phyloP scores from a whole-genome alignment of 495 filamentous ascomycete species.

The Cryomyces antarcticus region DNA sequence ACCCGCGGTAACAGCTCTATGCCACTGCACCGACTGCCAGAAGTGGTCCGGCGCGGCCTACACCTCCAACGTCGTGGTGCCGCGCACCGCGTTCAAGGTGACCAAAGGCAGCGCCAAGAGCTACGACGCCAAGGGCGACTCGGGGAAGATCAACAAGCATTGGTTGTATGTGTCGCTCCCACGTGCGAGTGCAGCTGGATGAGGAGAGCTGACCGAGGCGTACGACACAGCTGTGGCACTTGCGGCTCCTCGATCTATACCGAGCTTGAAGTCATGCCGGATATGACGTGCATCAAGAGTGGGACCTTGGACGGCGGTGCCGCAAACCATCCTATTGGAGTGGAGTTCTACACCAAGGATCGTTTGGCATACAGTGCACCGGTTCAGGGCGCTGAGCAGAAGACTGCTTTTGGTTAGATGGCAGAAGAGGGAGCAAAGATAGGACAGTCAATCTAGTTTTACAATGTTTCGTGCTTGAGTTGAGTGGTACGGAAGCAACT shows the following conservation, averaged over 20 bases:
- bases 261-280: conserved; percentile 27
- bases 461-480: too few species aligned
- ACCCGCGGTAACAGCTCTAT: conserved; percentile 16
- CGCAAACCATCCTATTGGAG: conserved; percentile 18
- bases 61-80: conserved; percentile 28
- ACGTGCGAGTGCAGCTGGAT: too few species aligned
- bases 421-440: background rate
- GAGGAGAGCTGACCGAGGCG: too few species aligned
- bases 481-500: too few species aligned
- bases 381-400: conserved; percentile 26
- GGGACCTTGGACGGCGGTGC: conserved; percentile 23
- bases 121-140: conserved; percentile 20
- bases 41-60: conserved; percentile 28
- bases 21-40: conserved; percentile 30
- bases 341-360: conserved; percentile 30
- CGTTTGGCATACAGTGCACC: conserved; percentile 17
- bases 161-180: conserved; percentile 13
- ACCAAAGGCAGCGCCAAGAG: conserved; percentile 15
- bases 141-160: conserved; percentile 29
- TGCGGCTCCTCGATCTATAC: conserved; percentile 27
- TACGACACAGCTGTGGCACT: conserved; percentile 12
- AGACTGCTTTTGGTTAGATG: conserved; percentile 2
- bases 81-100: conserved; percentile 18
- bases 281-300: conserved; percentile 23
- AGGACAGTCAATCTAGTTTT: too few species aligned